A percentile compares a stretch with the other conserved stretches of the same genome.
phyloP scores from a whole-genome alignment of 2,329 filamentous ascomycete genomes.

The Xylaria sp. region DNA sequence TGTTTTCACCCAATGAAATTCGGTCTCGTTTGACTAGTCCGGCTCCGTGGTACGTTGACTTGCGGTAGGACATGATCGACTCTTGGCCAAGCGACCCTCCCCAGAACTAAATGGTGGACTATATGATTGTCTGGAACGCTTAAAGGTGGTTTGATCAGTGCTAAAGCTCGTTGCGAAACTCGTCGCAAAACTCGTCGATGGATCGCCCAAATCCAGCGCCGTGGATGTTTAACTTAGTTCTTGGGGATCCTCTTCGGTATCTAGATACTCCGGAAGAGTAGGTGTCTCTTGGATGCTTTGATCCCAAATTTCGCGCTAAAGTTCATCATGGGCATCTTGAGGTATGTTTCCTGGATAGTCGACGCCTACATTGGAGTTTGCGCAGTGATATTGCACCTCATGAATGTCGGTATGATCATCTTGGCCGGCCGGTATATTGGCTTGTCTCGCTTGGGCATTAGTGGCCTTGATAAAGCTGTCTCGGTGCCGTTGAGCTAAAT shows the following conservation, averaged over 20 bases:
- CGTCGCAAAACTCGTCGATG: background rate
- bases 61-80: background rate
- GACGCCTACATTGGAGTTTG: background rate
- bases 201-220: background rate
- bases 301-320: background rate
- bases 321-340: background rate
- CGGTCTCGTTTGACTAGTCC: background rate
- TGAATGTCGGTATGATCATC: background rate
- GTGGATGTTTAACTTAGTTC: background rate
- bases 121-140: background rate
- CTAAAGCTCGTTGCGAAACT: background rate
- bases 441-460: conserved; percentile 29
- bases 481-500: conserved; percentile 46
- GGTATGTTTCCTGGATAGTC: background rate
- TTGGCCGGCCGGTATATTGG: background rate
- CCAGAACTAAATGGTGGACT: conserved; percentile 15
- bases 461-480: conserved; percentile 43
- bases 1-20: background rate
- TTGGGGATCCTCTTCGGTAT: background rate
- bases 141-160: background rate
- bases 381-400: background rate
- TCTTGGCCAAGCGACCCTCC: conserved; percentile 20
- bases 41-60: too few species aligned
- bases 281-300: conserved; percentile 1
- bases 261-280: background rate